A percentile compares a stretch with the other conserved stretches of the same genome.
phyloP scores from a whole-genome alignment of 306 rosid species.

The Cicer bijugum region DNA sequence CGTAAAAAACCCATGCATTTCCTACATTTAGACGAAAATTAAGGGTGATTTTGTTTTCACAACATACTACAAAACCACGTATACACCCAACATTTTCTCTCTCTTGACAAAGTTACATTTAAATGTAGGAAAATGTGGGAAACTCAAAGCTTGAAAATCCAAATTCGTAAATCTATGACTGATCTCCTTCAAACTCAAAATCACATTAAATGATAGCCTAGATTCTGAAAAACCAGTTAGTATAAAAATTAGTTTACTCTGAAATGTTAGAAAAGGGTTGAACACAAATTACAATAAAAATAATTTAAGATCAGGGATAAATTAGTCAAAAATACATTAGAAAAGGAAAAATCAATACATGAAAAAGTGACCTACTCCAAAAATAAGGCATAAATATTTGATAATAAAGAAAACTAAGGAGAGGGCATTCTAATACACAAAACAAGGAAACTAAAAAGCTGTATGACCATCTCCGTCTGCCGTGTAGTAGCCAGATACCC shows the following conservation, averaged over 20 bases:
- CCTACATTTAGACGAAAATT: too few relatives aligned
- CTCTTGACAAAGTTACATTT: too few relatives aligned
- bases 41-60: too few relatives aligned
- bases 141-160: too few relatives aligned
- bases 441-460: slow-evolving; percentile 23
- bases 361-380: slow-evolving; percentile 17
- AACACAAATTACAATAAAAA: slow-evolving; percentile 27
- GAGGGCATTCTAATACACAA: slow-evolving; percentile 29
- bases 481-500: slow-evolving; percentile 21
- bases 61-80: too few relatives aligned
- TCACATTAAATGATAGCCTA: background rate
- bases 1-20: too few relatives aligned
- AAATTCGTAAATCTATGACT: background rate
- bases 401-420: slow-evolving; percentile 35
- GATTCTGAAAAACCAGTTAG: background rate
- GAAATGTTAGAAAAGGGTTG: background rate
- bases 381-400: slow-evolving; percentile 25
- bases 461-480: slow-evolving; percentile 16
- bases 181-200: background rate
- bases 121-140: too few relatives aligned
- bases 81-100: too few relatives aligned
- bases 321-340: slow-evolving; percentile 29
- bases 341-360: slow-evolving; percentile 35
- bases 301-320: slow-evolving; percentile 4
- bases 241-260: background rate